Evolutionary conservation across 441 rosid genomes (phyloP), one percentile per base, ranked within the genome.

Genomic region (Gossypium armourianum): DNA sequence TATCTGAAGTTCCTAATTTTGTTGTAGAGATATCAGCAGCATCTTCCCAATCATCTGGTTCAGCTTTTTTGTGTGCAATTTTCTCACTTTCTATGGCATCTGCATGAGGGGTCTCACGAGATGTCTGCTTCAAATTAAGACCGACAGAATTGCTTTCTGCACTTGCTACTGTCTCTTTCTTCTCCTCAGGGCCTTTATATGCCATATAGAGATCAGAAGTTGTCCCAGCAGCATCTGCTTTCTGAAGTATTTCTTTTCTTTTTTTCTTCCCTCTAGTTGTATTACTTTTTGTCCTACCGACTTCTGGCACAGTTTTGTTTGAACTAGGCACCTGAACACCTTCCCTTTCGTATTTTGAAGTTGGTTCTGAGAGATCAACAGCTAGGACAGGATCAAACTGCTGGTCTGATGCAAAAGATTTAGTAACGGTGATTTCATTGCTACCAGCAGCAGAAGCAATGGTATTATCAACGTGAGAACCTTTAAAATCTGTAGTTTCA

Each of bases 1-100:
- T 55, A 77, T 73, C 88, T 19, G 78, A 68, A 72, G 83, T 47
- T 79, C 84, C 92, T 78, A 92, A 70, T 69, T 89, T 88, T 65
- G 95, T 86, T 12, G 92, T 83, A n/a, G 97, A 92, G 55, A 89
- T 80, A 69, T 92, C 99, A 4, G 91, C 97, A 62, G 88, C 97
- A 86, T 90, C 96, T 81, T 95, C 98, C 98, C 98, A 95, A 80
- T 95, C 93, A 79, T 90, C 98, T 12, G 84, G 96, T 79, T 95
- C 97, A 55, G 79, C 73, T 77, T 90, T 92, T 72, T 74, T 76
- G 45, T 75, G 83, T 69, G 74, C 76, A 62, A 69, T 73, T 57
- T 76, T 80, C 62, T 82, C 84, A 20, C 76, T 76, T n/a, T 72
- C 72, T 19, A 49, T 73, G 62, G 81, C 74, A 68, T 75, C 82